Percentiles rank a stretch among this genome's conserved stretches.
phyloP scores from a whole-genome alignment of 2,329 filamentous ascomycete genomes.

The Plenodomus lindquistii region DNA sequence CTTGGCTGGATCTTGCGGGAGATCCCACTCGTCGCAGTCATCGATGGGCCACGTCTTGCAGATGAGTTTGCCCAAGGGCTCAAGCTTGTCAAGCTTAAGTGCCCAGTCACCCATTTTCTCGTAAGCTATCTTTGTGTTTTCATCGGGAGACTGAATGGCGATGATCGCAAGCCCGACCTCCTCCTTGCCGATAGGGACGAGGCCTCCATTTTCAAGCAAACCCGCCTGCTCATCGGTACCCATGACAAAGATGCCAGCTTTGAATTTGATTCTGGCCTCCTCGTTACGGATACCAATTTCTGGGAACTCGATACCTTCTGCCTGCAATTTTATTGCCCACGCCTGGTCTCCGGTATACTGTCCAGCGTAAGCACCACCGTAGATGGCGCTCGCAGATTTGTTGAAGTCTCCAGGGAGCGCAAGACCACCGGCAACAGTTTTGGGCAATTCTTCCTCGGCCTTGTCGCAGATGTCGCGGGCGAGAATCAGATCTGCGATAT shows the following conservation, averaged over 20 bases:
- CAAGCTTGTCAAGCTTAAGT: constrained; percentile 48
- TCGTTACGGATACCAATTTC: constrained; percentile 49
- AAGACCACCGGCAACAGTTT: constrained; percentile 56
- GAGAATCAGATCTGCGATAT: constrained; percentile 65
- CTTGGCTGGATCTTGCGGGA: constrained; percentile 37
- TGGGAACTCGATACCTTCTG: constrained; percentile 18
- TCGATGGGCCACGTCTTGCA: constrained; percentile 57
- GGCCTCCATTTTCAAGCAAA: constrained; percentile 23
- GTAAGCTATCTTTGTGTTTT: constrained; percentile 54
- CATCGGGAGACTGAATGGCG: constrained; percentile 54
- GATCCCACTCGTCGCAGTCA: constrained; percentile 42
- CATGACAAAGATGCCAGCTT: constrained; percentile 54
- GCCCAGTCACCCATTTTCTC: constrained; percentile 34
- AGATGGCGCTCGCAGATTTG: constrained; percentile 70
- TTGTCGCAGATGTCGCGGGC: constrained; percentile 69
- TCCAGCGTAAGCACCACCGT: constrained; percentile 58
- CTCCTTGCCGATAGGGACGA: constrained; percentile 26
- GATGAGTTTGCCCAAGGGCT: constrained; percentile 57
- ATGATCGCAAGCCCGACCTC: constrained; percentile 45
- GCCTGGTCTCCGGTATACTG: constrained; percentile 46
- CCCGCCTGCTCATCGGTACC: constrained; percentile 50
- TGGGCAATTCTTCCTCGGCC: constrained; percentile 69
- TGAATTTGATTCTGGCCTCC: constrained; percentile 56
- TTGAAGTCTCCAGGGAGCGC: constrained; percentile 80
- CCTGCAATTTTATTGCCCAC: constrained; percentile 46